Base-by-base conservation (phyloP, 176 grass and related monocot species). In the Oryza glaberrima region DNA sequence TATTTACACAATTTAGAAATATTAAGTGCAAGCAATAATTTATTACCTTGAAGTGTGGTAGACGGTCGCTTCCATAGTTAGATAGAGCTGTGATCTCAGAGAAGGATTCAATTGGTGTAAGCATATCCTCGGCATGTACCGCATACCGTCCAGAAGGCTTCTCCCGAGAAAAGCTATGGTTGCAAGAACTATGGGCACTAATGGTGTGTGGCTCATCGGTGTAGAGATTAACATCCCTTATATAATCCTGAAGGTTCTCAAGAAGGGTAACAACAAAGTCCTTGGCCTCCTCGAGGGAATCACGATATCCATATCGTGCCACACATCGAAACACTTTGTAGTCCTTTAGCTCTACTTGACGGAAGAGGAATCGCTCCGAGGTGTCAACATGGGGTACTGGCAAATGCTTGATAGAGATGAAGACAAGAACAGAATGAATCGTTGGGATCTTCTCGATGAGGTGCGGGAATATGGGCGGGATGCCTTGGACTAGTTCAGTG, bases 221-320 rank as follows among this genome's bases (percentile, higher is more conserved):
- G 51, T 78, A 78, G 38, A 85, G 47, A 12, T 71, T 85, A 38
- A 4, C 66, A n/a, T 85, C 83, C 10, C 83, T 17, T 47, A 85
- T 35, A 13, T 71, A 85, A 4, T 63, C 61, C 13, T 85, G 74
- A 40, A 85, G 83, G 0, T 17, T 26, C 83, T 85, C 75, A 17
- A 85, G 7, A 34, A 78, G 83, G 0, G 17, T 9, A 6, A 0
- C 1, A 0, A 78, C 87, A 17, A 92, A 92, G 13, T 78, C 86
- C 2, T 60, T 11, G 0, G 83, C 60, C 34, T 83, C 83, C 15
- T 89, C 78, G 17, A 89, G 4, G 4, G 79, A 45, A 12, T 92
- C 90, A 3, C 88, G 85, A 75, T 92, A 92, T 11, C 87, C 87
- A 4, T 92, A 92, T 23, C 90, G 60, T 1, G 73, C 90, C 15